Conservation (phyloP, 1,284 basidiomycete species). For the Trametes versicolor region DNA sequence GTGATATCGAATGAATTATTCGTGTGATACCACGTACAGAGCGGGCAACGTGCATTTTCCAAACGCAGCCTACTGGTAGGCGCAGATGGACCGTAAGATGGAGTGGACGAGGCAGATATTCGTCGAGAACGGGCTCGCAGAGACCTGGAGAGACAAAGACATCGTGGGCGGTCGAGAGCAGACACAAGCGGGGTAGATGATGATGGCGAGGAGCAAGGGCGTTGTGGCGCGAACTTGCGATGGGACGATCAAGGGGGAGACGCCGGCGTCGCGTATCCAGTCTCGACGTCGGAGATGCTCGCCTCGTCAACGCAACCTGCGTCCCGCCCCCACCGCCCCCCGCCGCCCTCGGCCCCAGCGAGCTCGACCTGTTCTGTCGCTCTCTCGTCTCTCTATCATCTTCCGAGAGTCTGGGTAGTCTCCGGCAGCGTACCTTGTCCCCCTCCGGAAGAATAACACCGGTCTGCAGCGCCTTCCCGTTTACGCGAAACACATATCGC, state of each 20-base stretch:
- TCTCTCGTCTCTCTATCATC: not conserved
- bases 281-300: conserved; percentile 10
- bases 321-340: conserved; percentile 16
- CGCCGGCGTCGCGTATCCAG: conserved; percentile 18
- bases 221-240: conserved; percentile 28
- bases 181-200: conserved; percentile 1
- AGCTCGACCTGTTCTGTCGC: conserved; percentile 2
- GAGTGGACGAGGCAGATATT: no score
- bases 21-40: no score
- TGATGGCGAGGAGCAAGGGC: conserved; percentile 21
- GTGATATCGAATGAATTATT: no score
- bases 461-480: conserved; percentile 24
- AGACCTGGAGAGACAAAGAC: not conserved
- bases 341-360: conserved; percentile 18
- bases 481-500: conserved; percentile 3
- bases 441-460: conserved; percentile 19
- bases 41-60: no score
- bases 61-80: no score
- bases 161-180: not conserved
- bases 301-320: conserved; percentile 17
- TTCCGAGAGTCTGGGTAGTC: not conserved
- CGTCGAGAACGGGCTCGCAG: not conserved
- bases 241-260: not conserved
- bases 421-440: conserved; percentile 13
- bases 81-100: no score